Percentiles rank a stretch among this genome's conserved stretches.
phyloP scores from a whole-genome alignment of 2,329 filamentous ascomycete genomes.

The Ascochyta fabae region DNA sequence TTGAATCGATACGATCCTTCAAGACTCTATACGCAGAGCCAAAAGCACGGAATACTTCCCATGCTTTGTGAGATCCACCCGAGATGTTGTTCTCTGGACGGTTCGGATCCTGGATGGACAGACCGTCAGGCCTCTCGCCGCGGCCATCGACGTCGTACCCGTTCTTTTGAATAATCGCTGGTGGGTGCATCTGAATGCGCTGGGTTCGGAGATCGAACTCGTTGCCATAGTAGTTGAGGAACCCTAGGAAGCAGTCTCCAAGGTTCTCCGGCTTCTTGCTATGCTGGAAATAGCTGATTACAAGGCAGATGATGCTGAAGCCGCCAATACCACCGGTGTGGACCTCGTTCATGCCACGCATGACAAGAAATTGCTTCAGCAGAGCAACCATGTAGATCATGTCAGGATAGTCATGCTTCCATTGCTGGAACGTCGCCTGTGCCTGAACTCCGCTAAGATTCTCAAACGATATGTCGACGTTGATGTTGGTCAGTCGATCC shows the following conservation, averaged over 20 bases:
- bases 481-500: conserved; percentile 77
- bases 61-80: conserved; percentile 77
- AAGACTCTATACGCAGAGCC: conserved; percentile 51
- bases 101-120: conserved; percentile 94
- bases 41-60: conserved; percentile 73
- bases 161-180: conserved; percentile 74
- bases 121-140: conserved; percentile 57
- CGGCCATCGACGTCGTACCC: conserved; percentile 39
- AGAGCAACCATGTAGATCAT: conserved; percentile 87
- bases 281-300: conserved; percentile 84
- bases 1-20: conserved; percentile 45
- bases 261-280: conserved; percentile 64
- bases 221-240: conserved; percentile 88
- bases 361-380: conserved; percentile 90
- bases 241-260: conserved; percentile 82
- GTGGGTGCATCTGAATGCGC: conserved; percentile 75
- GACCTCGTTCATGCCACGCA: conserved; percentile 91
- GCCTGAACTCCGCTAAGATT: conserved; percentile 83
- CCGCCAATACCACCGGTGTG: conserved; percentile 90
- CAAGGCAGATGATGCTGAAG: conserved; percentile 91
- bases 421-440: conserved; percentile 78
- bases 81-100: conserved; percentile 85
- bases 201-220: conserved; percentile 73
- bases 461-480: conserved; percentile 94
- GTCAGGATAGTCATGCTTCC: conserved; percentile 79